Evolutionary conservation across 768 basidiomycete genomes (phyloP).

Genomic region (Termitomyces sp.): DNA sequence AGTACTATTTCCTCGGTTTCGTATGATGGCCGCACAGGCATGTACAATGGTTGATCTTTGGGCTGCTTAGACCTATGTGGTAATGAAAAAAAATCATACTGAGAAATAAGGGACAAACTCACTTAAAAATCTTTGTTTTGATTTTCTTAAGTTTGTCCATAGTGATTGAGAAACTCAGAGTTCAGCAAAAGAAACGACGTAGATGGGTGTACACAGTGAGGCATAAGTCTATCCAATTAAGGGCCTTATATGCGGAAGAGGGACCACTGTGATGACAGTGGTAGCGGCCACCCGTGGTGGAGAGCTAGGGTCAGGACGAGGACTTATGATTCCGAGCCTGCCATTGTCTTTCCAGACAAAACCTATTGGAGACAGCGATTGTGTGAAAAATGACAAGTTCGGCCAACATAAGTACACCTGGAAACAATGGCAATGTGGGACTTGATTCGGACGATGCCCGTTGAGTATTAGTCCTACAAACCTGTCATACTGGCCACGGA

Average conservation of each 20-base stretch:
- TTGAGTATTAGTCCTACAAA: background rate
- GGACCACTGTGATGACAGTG: background rate
- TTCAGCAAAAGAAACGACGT: background rate
- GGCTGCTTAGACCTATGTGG: background rate
- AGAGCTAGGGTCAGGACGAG: background rate
- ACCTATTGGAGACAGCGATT: background rate
- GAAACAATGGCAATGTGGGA: background rate
- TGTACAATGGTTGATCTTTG: background rate
- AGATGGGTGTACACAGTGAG: too few species aligned
- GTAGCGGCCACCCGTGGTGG: background rate
- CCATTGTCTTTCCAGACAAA: background rate
- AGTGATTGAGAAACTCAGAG: background rate
- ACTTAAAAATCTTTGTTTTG: slow-evolving; percentile 1
- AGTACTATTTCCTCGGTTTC: background rate
- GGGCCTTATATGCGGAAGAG: background rate
- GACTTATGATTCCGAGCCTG: background rate
- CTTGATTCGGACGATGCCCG: background rate
- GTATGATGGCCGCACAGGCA: background rate
- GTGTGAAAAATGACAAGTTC: background rate
- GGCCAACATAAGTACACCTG: background rate
- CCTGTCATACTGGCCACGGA: slow-evolving; percentile 1
- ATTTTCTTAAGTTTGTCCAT: slow-evolving; percentile 14
- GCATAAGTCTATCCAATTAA: background rate
- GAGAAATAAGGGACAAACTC: background rate
- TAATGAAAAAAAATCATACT: background rate